Evolutionary conservation across 306 rosid genomes (phyloP), one percentile per base, ranked within the genome.

Genomic region (Quercus rubra): DNA sequence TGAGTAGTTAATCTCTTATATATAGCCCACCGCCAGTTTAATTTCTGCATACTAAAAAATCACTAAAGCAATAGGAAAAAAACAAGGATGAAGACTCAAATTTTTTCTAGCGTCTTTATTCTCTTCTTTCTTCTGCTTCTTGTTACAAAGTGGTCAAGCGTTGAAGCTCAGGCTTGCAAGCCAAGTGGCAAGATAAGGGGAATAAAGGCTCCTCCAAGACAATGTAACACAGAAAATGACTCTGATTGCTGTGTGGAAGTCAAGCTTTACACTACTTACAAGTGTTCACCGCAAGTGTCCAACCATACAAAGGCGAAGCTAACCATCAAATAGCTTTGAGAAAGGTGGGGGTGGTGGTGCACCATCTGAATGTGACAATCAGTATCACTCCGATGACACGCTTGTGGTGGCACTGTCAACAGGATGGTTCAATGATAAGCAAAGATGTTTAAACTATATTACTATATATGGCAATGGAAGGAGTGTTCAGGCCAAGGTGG

Each of bases 291-390:
- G 0, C 58, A 64, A 0, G 63, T 90, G 31, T 77, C 85, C 0
- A 27, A 31, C 9, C 23, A 77, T 68, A 86, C 86, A 6, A 78
- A 77, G 7, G 91, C 89, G 0, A 68, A 68, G 8, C 84, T 86
- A 35, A 87, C 91, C 1, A 80, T 86, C 2, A 86, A 86, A 84
- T 25, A 88, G 90, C 52, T 90, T 87, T 2, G 46, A 88, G 18
- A 61, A 80, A 31, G 86, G 83, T 7, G 80, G 80, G 3, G 85
- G 74, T 5, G 81, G 80, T 0, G 80, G 83, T 0, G 81, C 51
- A 13, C 75, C 80, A 18, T 81, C 85, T 1, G 69, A 78, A 38
- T 78, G 85, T n/a, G 80, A 81, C 43, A 49, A 11, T 3, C 51
- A 61, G 10, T 85, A 33, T 46, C 88, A 74, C 77, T 61, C 77